Evolutionary conservation across 345 rosid genomes (phyloP), one percentile per base, ranked within the genome.

Genomic region (Bretschneidera sinensis): DNA sequence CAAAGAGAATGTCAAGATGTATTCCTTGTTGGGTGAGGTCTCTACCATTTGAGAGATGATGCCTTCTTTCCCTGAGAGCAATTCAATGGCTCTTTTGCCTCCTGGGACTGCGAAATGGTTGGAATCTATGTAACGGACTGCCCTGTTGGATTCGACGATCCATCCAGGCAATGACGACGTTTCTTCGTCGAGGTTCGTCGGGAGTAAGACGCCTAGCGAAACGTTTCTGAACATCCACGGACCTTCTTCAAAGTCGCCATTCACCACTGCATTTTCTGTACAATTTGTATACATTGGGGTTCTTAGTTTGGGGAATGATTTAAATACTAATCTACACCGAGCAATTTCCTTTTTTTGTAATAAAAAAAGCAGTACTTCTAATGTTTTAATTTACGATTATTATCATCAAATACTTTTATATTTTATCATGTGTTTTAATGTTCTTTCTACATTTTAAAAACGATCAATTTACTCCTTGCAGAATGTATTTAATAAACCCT

Each of bases 21-120:
- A 94, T 0, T 75, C 74, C 54, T 78, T 80, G 60, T 85, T 60
- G 0, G 85, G 63, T 35, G 70, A 77, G 43, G 99, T 90, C 64
- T 87, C 92, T 0, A 94, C 96, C 95, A 88, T 90, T 55, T 90
- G 99, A 0, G 99, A 86, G 19, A 94, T 85, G 58, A 94, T 90
- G 21, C 99, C 99, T 82, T 94, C 99, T 71, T 94, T 94, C 20
- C 99, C 99, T 0, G 97, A 94, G 18, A 94, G 76, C 52, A 94
- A 74, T 71, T 94, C 99, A 0, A 94, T 21, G 10, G 99, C 99
- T 21, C 99, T 81, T 67, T 90, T 94, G 6, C 96, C 97, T 9
- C 67, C 67, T 0, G 99, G 99, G 50, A 94, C 95, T 0, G 96
- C 60, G 74, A 65, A 94, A 69, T 94, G 99, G 68, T 86, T 63